Evolutionary conservation across 371 early-diverging fungal species (phyloP).

Genomic region (Haplosporangium sp.): DNA sequence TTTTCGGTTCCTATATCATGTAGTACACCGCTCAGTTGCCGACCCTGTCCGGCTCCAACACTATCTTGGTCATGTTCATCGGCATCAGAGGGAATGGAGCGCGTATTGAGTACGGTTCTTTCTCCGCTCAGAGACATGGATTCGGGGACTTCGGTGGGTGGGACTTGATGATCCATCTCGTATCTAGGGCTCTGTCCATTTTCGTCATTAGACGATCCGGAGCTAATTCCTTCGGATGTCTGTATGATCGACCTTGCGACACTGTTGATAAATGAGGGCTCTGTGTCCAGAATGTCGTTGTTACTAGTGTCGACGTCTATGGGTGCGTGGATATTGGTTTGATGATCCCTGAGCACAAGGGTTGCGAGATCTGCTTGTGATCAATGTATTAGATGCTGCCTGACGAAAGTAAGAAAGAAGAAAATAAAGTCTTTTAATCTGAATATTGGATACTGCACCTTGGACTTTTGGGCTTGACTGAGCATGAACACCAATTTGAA

Average conservation of each 20-base stretch:
- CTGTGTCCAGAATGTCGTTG: background rate
- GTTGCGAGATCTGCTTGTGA: background rate
- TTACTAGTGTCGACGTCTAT: background rate
- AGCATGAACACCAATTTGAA: background rate
- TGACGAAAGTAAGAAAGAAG: too few relatives aligned
- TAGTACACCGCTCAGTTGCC: too few relatives aligned
- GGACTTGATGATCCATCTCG: constrained; percentile 32
- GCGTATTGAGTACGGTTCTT: background rate
- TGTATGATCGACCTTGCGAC: constrained; percentile 6
- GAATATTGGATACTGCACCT: background rate
- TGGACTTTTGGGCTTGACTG: background rate
- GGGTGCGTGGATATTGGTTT: background rate
- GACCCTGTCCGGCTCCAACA: background rate
- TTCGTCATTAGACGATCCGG: too few relatives aligned
- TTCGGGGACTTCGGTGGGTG: background rate
- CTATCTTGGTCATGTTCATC: background rate
- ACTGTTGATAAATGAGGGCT: constrained; percentile 9
- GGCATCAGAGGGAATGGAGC: background rate
- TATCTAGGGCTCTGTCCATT: background rate
- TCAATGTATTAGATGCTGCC: too few relatives aligned
- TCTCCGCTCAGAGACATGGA: constrained; percentile 5
- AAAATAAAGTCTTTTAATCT: too few relatives aligned
- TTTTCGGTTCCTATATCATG: too few relatives aligned
- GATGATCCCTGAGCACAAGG: background rate
- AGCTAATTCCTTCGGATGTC: background rate